These are phyloP conservation scores for Magnusiomyces ingens DNA, from an alignment of 1,139 yeast species.

Conservation along the genomic window DNA sequence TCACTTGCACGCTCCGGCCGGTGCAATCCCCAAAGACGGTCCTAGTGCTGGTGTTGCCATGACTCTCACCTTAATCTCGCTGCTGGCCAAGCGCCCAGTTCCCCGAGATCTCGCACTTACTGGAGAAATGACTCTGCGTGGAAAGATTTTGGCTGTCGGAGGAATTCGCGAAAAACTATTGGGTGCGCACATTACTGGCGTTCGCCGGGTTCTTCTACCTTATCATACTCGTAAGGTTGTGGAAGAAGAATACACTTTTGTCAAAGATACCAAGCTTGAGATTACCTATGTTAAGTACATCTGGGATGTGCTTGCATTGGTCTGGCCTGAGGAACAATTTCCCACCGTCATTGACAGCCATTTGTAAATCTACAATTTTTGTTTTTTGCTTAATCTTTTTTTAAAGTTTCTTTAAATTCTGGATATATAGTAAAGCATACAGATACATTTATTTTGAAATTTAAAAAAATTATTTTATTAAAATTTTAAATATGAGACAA, in stretches of 20 bases:
- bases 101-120: slow-evolving; percentile 79
- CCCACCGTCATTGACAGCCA: too few relatives aligned
- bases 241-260: slow-evolving; percentile 47
- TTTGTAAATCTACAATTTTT: too few relatives aligned
- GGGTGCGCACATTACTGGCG: slow-evolving; percentile 75
- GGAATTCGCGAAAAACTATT: slow-evolving; percentile 79
- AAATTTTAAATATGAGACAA: too few relatives aligned
- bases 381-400: too few relatives aligned
- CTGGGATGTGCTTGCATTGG: slow-evolving; percentile 63
- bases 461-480: too few relatives aligned
- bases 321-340: slow-evolving; percentile 42
- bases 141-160: slow-evolving; percentile 82
- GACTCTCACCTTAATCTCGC: slow-evolving; percentile 71
- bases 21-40: slow-evolving; percentile 84
- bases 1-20: slow-evolving; percentile 86
- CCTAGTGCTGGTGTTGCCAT: slow-evolving; percentile 93
- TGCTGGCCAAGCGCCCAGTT: slow-evolving; percentile 61
- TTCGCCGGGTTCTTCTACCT: slow-evolving; percentile 60
- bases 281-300: slow-evolving; percentile 67
- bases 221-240: slow-evolving; percentile 64
- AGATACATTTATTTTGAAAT: too few relatives aligned
- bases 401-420: too few relatives aligned
- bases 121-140: slow-evolving; percentile 84
- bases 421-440: too few relatives aligned
- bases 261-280: slow-evolving; percentile 44